Evolutionary conservation across 148 eudicot genomes (phyloP).

Genomic region (Agrostemma githago): DNA sequence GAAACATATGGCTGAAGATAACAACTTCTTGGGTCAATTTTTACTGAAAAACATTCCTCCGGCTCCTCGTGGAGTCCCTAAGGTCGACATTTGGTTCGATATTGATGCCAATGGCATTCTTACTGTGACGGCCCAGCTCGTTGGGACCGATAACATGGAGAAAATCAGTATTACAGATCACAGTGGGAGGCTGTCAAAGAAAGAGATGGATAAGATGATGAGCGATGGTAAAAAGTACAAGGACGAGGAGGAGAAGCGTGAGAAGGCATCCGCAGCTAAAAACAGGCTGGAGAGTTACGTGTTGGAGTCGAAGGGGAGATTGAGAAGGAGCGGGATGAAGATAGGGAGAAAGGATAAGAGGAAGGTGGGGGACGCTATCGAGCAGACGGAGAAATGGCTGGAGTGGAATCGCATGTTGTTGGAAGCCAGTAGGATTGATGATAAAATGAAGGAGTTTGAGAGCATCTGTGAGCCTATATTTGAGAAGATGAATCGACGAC

Average conservation of each 20-base stretch:
- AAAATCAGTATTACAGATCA: conserved; percentile 4
- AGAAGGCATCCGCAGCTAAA: conserved; percentile 11
- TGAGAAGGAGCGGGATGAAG: neutral
- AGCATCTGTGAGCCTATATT: conserved; percentile 3
- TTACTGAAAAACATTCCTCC: conserved; percentile 6
- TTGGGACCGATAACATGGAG: conserved; percentile 8
- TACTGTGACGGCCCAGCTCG: conserved; percentile 21
- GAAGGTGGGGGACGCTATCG: conserved; percentile 7
- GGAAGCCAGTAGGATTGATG: conserved; percentile 1
- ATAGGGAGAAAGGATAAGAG: conserved; percentile 7
- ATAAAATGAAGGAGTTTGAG: conserved; percentile 7
- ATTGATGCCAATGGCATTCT: conserved; percentile 25
- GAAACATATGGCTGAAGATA: conserved; percentile 4
- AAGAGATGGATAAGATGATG: conserved; percentile 23
- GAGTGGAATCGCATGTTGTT: neutral
- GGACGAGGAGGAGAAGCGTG: conserved; percentile 19
- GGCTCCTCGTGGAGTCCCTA: conserved; percentile 11
- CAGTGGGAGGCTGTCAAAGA: conserved; percentile 10
- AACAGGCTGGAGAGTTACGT: neutral
- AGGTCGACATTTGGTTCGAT: conserved; percentile 13
- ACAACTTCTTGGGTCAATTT: conserved; percentile 19
- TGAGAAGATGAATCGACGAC: neutral
- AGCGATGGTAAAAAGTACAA: conserved; percentile 17
- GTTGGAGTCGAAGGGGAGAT: neutral
- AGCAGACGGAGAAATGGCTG: conserved; percentile 1